Conservation (phyloP, 129 eudicot genomes). For the Arctium lappa region DNA sequence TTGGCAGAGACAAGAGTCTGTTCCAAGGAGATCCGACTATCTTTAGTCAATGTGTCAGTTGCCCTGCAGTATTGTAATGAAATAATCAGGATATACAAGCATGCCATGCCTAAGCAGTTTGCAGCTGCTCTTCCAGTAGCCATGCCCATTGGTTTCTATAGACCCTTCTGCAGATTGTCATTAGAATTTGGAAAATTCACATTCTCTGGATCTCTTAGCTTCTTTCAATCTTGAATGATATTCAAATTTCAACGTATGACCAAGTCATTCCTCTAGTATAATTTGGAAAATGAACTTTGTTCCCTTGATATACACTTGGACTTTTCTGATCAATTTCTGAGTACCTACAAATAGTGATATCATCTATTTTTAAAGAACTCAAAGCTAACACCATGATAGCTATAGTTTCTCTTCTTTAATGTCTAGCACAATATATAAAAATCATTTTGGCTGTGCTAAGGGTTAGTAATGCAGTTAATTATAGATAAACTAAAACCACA, state of each 20-base stretch:
- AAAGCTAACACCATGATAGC: constrained; percentile 10
- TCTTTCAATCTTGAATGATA: neutral
- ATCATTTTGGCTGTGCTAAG: neutral
- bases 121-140: neutral
- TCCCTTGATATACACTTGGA: neutral
- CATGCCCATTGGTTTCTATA: neutral
- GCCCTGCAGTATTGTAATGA: neutral
- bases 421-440: neutral
- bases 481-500: constrained; percentile 15
- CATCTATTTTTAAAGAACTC: neutral
- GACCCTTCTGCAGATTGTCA: neutral
- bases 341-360: neutral
- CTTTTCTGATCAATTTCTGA: constrained; percentile 11
- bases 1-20: constrained; percentile 13
- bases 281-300: neutral
- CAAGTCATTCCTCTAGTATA: neutral
- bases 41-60: constrained; percentile 19
- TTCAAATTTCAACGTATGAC: no score
- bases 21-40: neutral
- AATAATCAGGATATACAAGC: neutral
- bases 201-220: neutral
- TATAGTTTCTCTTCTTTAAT: constrained; percentile 6
- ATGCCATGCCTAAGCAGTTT: neutral
- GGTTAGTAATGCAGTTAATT: neutral
- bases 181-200: neutral